Evolutionary conservation across 331 rosid genomes (phyloP).

Genomic region (Malus hybrid): DNA sequence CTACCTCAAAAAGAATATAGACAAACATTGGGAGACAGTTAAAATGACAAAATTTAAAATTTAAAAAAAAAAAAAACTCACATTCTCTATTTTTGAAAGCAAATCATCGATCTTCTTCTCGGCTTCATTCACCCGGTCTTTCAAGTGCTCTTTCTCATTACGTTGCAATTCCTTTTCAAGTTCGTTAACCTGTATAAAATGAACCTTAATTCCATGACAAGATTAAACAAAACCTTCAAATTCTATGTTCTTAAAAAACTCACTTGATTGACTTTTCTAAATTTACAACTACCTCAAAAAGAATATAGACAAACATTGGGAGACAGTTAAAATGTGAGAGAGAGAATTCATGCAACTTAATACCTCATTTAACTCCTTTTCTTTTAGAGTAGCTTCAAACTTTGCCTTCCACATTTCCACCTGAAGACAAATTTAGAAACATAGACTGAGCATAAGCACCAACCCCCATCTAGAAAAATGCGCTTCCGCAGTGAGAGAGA

Average conservation of each 20-base stretch:
- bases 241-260: background rate
- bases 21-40: background rate
- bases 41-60: background rate
- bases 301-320: background rate
- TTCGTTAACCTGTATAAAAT: constrained; percentile 44
- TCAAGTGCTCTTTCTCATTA: constrained; percentile 11
- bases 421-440: constrained; percentile 27
- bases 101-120: constrained; percentile 40
- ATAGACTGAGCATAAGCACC: background rate
- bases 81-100: constrained; percentile 52
- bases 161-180: constrained; percentile 44
- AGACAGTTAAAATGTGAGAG: background rate
- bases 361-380: constrained; percentile 60
- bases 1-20: background rate
- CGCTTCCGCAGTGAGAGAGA: background rate
- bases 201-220: background rate
- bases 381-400: constrained; percentile 55
- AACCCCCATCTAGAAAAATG: too few species aligned
- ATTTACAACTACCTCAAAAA: background rate
- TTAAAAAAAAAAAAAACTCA: constrained; percentile 23
- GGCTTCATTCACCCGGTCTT: constrained; percentile 44
- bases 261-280: background rate
- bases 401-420: constrained; percentile 86
- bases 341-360: constrained; percentile 9
- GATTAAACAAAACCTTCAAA: background rate